These are phyloP conservation scores for Malbranchea zuffiana DNA, from an alignment of 2,329 filamentous ascomycete genomes.

Conservation along the genomic window DNA sequence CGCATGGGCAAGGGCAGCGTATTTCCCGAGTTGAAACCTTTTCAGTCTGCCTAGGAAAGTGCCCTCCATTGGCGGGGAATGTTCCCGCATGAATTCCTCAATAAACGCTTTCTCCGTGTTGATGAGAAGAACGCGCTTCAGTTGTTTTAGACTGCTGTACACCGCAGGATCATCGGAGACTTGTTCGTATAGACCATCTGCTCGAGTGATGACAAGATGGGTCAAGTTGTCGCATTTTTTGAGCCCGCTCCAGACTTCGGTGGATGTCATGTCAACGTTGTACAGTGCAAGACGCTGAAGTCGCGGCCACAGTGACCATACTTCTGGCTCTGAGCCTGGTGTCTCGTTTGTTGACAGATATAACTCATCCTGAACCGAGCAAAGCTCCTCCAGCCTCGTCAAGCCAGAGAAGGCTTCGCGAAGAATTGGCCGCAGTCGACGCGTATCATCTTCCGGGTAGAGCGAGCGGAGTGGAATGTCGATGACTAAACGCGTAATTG, in stretches of 20 bases:
- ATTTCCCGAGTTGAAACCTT: too few relatives aligned
- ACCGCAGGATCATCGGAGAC: not conserved
- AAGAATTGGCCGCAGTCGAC: conserved; percentile 32
- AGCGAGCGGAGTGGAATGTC: conserved; percentile 40
- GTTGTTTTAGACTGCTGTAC: not conserved
- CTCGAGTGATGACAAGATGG: conserved; percentile 2
- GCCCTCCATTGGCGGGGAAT: not conserved
- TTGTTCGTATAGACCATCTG: not conserved
- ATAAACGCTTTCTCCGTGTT: conserved; percentile 1
- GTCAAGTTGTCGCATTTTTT: too few relatives aligned
- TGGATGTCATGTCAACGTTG: conserved; percentile 24
- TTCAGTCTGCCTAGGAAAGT: not conserved
- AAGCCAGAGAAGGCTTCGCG: conserved; percentile 39
- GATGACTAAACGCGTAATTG: conserved; percentile 38
- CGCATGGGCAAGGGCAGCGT: not conserved
- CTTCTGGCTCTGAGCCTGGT: conserved; percentile 22
- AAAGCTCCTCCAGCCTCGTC: conserved; percentile 39
- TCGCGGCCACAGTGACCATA: conserved; percentile 38
- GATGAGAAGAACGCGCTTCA: not conserved
- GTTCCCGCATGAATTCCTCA: not conserved
- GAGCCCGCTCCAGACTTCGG: too few relatives aligned
- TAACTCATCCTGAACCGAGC: conserved; percentile 39
- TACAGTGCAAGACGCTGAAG: conserved; percentile 38
- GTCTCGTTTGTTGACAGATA: conserved; percentile 24
- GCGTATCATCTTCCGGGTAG: conserved; percentile 31